phyloP scores from a whole-genome alignment of 495 filamentous ascomycete genomes.

The Aspergillus haitiensis region DNA sequence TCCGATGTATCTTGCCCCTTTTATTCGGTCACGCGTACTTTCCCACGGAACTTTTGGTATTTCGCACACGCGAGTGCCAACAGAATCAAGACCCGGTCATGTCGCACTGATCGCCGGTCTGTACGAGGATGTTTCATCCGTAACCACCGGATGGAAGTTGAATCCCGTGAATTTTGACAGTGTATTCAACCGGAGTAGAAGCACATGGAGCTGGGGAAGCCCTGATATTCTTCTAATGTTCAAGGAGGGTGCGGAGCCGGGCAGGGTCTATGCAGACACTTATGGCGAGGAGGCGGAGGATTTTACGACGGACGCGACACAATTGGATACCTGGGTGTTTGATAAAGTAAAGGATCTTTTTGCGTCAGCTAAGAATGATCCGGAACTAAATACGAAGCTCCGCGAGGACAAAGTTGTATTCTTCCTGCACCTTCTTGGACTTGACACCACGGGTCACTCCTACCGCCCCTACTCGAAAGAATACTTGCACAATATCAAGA shows the following conservation, averaged over 20 bases:
- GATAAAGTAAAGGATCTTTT: conserved; percentile 88
- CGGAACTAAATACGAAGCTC: conserved; percentile 71
- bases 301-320: conserved; percentile 76
- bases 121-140: conserved; percentile 97
- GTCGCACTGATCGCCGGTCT: conserved; percentile 96
- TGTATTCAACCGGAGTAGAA: conserved; percentile 92
- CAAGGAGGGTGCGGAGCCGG: conserved; percentile 84
- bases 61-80: conserved; percentile 96
- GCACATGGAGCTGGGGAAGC: conserved; percentile 99
- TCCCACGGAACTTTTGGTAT: conserved; percentile 96
- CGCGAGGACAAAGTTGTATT: conserved; percentile 88
- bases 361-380: conserved; percentile 70
- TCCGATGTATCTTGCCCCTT: conserved; percentile 83
- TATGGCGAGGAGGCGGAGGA: conserved; percentile 89
- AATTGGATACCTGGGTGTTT: conserved; percentile 94
- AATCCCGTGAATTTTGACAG: conserved; percentile 99
- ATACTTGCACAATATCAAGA: conserved; percentile 90
- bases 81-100: conserved; percentile 95
- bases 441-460: conserved; percentile 89
- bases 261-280: conserved; percentile 76
- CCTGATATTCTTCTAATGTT: conserved; percentile 99
- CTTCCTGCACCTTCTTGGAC: conserved; percentile 92
- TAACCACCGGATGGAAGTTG: conserved; percentile 97
- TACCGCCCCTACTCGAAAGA: conserved; percentile 92
- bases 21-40: conserved; percentile 83